Evolutionary conservation across 352 stramenopile species (phyloP), one percentile per base, ranked within the genome.

Genomic region (Phytopythium boreale): DNA sequence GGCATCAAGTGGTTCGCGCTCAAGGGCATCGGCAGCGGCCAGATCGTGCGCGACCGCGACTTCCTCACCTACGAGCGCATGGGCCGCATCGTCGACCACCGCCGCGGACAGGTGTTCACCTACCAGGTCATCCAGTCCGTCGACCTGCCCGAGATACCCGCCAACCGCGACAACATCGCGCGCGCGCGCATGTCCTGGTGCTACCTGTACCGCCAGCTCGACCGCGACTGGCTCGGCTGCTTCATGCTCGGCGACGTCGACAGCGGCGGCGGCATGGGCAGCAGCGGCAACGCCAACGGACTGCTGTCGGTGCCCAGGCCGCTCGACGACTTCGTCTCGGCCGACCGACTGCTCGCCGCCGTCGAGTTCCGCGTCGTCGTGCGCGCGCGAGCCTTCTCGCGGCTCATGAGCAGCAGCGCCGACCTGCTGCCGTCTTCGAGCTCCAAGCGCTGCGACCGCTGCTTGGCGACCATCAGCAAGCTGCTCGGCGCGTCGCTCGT

Each of bases 1-100:
- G 79, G 77, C 26, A 75, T 88, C 67, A 88, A 88, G 69, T 87
- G 79, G 79, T 84, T 80, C 34, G 69, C 74, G 20, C 66, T 83
- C 62, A 74, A 80, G 39, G 69, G 67, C 43, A 67, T 70, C 19
- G 68, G 69, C 11, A 37, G 69, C 19, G 70, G 69, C 14, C 64
- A 76, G 26, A 60, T 88, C 46, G 66, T 82, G 34, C 69, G 70
- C 51, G 77, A 88, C 63, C 78, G 80, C 55, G 79, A 88, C 50
- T 56, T 72, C 60, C 74, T 87, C 50, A 74, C 71, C 26, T 88
- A 83, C 64, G 79, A 88, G 59, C 77, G 77, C 61, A 86, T 88
- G 73, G 79, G 79, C 1, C 75, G 76, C 61, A 86, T 88, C 53
- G 68, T 85, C 31, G 79, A 87, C 63, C 51, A 57, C 29, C 70